Evolutionary conservation across 2,329 filamentous ascomycete genomes (phyloP).

Genomic region (Chalaropsis ovoidea): DNA sequence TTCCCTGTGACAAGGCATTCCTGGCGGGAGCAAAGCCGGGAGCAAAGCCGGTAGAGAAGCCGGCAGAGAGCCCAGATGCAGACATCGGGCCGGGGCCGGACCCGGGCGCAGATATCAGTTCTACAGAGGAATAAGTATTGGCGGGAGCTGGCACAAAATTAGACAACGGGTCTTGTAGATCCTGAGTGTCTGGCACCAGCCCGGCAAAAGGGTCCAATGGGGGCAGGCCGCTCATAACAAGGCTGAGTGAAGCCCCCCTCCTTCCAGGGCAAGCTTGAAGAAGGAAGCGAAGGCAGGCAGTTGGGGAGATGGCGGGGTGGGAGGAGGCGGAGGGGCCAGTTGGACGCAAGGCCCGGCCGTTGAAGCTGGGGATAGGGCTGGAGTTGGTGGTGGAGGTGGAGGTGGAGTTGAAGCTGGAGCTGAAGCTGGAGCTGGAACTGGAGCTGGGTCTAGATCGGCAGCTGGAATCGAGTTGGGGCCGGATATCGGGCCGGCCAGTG

Average conservation of each 20-base stretch:
- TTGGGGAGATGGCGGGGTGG: not conserved
- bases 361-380: not conserved
- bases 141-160: not conserved
- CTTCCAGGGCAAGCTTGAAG: not conserved
- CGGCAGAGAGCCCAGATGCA: not conserved
- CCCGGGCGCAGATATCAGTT: too few species aligned
- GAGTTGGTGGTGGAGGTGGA: not conserved
- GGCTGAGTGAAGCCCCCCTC: not conserved
- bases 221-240: not conserved
- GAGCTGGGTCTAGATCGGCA: too few species aligned
- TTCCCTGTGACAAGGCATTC: not conserved
- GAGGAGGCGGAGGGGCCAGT: not conserved
- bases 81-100: not conserved
- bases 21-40: not conserved
- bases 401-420: not conserved
- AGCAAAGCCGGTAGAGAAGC: not conserved
- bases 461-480: too few species aligned
- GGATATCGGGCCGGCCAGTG: not conserved
- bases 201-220: not conserved
- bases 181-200: not conserved
- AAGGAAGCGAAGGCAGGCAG: not conserved
- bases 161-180: not conserved
- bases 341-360: not conserved
- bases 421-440: too few species aligned
- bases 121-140: not conserved